A percentile compares a stretch with the other conserved stretches of the same genome.
Evolutionary conservation across 768 basidiomycete species (phyloP).

Genomic region (Collybia nuda): DNA sequence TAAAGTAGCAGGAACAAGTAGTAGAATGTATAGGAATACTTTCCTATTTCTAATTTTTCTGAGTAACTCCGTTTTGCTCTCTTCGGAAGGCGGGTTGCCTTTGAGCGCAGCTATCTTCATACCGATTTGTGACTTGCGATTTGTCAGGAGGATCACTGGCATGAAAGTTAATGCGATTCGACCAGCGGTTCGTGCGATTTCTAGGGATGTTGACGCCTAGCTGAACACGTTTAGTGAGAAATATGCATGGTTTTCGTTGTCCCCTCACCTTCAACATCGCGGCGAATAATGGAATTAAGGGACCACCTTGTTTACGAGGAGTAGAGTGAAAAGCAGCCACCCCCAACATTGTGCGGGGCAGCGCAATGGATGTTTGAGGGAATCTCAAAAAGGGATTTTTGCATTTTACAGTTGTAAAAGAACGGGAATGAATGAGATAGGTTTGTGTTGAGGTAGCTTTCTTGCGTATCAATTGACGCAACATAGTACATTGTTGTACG

Average conservation of each 20-base stretch:
- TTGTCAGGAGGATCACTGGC: conserved; percentile 65
- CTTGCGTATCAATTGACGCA: conserved; percentile 40
- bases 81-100: conserved; percentile 50
- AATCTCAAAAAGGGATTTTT: too few species aligned
- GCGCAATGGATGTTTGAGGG: too few species aligned
- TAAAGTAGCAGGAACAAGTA: conserved; percentile 59
- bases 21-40: conserved; percentile 48
- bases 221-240: conserved; percentile 7
- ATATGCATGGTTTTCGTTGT: background rate
- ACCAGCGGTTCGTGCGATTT: conserved; percentile 65
- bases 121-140: conserved; percentile 46
- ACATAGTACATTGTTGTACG: conserved; percentile 47
- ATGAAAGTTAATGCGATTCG: conserved; percentile 76
- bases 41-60: conserved; percentile 51
- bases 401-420: background rate
- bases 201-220: conserved; percentile 76
- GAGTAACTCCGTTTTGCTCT: conserved; percentile 46
- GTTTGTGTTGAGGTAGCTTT: conserved; percentile 12
- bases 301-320: conserved; percentile 28
- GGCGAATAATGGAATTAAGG: conserved; percentile 55
- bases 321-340: conserved; percentile 37
- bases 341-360: conserved; percentile 1
- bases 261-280: conserved; percentile 59
- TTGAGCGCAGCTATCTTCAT: conserved; percentile 53
- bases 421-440: background rate